Base-by-base conservation (phyloP, 352 stramenopile genomes). In the Elongisporangium undulatum region DNA sequence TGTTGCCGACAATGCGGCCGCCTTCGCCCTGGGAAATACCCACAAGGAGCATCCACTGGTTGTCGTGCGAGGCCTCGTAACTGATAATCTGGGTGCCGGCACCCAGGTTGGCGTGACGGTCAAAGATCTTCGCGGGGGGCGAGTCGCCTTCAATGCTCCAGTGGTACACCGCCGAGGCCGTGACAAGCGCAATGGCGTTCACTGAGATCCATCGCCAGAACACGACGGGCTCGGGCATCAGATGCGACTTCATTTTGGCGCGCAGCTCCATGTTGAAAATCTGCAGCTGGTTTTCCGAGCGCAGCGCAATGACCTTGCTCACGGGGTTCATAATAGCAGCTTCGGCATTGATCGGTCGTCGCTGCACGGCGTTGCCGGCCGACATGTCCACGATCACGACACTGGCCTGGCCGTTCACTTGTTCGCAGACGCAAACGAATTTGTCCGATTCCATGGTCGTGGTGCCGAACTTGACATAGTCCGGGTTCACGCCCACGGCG, bases 311-410 rank as follows among this genome's bases (percentile, higher is more conserved):
- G 16, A 95, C 86, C 69, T 95, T 95, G 68, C 82, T 89, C 49
- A 97, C 84, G n/a, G 98, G 98, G 82, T 99, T 99, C 98, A 99
- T 99, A 62, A 99, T 98, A 53, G 97, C 97, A n/a, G 97, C 97
- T 71, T 99, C 97, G 5, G 97, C 97, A 65, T 98, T 97, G 67
- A 99, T 99, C 22, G 96, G 96, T 61, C 96, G 92, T 49, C 96
- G 90, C 77, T 96, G 84, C 61, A 95, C 84, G 61, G 72, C 84
- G 63, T 96, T 96, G 34, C 83, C 83, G 0, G 85, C 89, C 48
- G 87, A 75, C 76, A 98, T 81, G 67, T 98, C 93, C 16, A 98
- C 83, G 59, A 97, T 97, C 61, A 97, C 90, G 19, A 98, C 87
- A 62, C 92, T 95, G 22, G 85, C 80, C 55, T 87, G 78, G 26